phyloP scores from a whole-genome alignment of 78 protist species.

The Dictyostelium citrinum region DNA sequence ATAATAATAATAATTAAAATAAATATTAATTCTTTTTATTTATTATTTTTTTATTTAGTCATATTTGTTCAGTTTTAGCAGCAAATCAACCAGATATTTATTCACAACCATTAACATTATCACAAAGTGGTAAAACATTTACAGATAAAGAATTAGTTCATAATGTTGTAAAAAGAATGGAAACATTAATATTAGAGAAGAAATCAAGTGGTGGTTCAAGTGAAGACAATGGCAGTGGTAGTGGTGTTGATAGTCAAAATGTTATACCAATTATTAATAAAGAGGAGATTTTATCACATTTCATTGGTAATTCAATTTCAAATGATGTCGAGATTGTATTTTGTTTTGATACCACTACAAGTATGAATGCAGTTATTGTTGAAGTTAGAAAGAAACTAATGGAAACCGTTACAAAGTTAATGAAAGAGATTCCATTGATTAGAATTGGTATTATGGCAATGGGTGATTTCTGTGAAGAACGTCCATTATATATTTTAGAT shows the following conservation, averaged over 20 bases:
- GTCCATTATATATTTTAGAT: conserved; percentile 14
- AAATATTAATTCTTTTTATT: background rate
- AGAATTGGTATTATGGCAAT: conserved; percentile 66
- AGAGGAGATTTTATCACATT: conserved; percentile 27
- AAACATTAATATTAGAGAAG: conserved; percentile 3
- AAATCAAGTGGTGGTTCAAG: background rate
- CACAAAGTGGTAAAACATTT: conserved; percentile 27
- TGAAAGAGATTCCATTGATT: conserved; percentile 63
- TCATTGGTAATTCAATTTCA: conserved; percentile 23
- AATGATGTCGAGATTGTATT: conserved; percentile 72
- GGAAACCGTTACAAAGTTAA: conserved; percentile 41
- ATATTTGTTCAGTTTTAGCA: background rate
- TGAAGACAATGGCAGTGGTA: background rate
- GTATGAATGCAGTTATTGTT: conserved; percentile 49
- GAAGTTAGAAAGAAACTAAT: conserved; percentile 55
- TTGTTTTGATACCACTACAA: conserved; percentile 71
- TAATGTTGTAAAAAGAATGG: conserved; percentile 12
- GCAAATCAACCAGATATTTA: conserved; percentile 16
- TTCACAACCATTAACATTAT: background rate
- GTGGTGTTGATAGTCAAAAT: background rate
- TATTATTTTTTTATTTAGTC: background rate
- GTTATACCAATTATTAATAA: conserved; percentile 1
- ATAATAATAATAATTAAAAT: background rate
- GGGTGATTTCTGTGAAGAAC: conserved; percentile 72
- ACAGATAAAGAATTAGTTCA: background rate